Evolutionary conservation across 176 grass and related monocot genomes (phyloP).

Genomic region (Pontederia crassipes): DNA sequence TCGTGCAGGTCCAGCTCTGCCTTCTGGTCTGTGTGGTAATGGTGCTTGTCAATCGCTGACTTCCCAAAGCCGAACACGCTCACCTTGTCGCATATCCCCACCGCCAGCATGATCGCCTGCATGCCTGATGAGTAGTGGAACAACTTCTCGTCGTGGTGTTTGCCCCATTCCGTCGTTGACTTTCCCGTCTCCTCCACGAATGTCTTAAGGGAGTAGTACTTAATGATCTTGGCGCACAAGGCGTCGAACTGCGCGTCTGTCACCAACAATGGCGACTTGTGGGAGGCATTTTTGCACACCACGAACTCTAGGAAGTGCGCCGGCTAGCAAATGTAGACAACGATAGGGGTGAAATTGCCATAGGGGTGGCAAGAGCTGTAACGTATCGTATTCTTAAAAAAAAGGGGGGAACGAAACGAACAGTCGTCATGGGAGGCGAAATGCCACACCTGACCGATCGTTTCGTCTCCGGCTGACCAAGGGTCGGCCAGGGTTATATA

Average conservation of each 20-base stretch:
- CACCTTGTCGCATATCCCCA: no score
- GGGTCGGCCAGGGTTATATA: no score
- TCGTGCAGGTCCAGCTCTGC: constrained; percentile 24
- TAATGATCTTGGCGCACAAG: constrained; percentile 51
- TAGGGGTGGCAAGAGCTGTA: constrained; percentile 95
- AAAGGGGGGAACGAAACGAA: no score
- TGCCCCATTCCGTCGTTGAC: constrained; percentile 32
- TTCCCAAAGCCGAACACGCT: constrained; percentile 66
- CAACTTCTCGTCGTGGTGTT: background rate
- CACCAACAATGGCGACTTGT: constrained; percentile 34
- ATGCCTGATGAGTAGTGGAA: no score
- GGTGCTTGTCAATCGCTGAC: constrained; percentile 44
- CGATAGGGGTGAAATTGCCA: constrained; percentile 35
- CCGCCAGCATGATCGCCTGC: no score
- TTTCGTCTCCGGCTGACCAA: no score
- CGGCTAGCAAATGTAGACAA: constrained; percentile 38
- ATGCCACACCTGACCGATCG: no score
- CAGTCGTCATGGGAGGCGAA: no score
- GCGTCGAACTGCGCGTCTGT: constrained; percentile 64
- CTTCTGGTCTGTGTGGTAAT: constrained; percentile 82
- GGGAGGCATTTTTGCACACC: constrained; percentile 43
- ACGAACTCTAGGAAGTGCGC: constrained; percentile 49
- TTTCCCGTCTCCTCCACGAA: constrained; percentile 42
- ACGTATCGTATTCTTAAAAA: no score
- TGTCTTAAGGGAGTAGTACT: constrained; percentile 64